phyloP scores from a whole-genome alignment of 1,139 yeast species.

The Suhomyces bribrorum region DNA sequence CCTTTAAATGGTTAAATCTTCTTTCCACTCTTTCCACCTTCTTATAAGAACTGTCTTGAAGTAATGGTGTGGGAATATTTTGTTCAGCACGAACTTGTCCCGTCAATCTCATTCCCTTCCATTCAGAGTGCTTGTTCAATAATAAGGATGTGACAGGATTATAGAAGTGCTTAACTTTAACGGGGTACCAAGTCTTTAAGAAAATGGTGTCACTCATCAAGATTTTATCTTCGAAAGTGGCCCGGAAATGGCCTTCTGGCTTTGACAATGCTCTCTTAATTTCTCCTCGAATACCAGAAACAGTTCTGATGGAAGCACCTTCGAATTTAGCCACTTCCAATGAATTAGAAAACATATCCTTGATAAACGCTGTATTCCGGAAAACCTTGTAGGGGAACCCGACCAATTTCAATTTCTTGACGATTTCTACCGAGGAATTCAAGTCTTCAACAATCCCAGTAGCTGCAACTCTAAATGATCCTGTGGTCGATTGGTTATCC shows the following conservation, averaged over 20 bases:
- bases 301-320: constrained; percentile 96
- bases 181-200: constrained; percentile 96
- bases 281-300: constrained; percentile 96
- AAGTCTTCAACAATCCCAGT: constrained; percentile 95
- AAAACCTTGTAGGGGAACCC: constrained; percentile 93
- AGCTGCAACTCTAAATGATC: constrained; percentile 94
- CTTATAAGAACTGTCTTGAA: constrained; percentile 66
- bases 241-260: constrained; percentile 97
- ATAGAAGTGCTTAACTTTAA: constrained; percentile 83
- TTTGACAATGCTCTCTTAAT: constrained; percentile 90
- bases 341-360: constrained; percentile 91
- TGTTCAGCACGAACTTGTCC: constrained; percentile 87
- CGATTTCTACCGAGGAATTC: constrained; percentile 87
- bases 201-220: constrained; percentile 87
- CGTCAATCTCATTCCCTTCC: constrained; percentile 96
- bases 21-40: constrained; percentile 88
- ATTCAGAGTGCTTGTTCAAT: constrained; percentile 70
- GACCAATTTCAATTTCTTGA: constrained; percentile 90
- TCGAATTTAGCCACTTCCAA: constrained; percentile 97
- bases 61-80: constrained; percentile 65
- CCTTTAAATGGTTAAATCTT: constrained; percentile 81
- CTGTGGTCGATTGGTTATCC: constrained; percentile 79
- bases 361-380: constrained; percentile 94
- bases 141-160: constrained; percentile 94
- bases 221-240: constrained; percentile 96